phyloP scores from a whole-genome alignment of 2,329 filamentous ascomycete genomes.

The Sporothrix protearum region DNA sequence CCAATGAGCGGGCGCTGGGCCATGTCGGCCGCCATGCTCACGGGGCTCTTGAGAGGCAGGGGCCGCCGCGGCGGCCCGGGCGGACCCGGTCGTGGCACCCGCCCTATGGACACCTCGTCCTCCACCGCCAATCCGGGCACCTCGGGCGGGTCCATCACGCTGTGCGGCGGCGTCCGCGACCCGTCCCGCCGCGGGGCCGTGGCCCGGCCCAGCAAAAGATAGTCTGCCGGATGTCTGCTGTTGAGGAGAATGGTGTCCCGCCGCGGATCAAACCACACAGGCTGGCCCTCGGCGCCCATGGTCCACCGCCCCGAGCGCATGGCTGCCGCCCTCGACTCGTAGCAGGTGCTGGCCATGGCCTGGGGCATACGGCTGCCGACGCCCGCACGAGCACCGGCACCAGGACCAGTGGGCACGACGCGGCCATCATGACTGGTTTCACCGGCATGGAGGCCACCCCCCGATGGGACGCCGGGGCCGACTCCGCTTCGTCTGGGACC shows the following conservation, averaged over 20 bases:
- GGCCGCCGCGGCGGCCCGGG: too few relatives aligned
- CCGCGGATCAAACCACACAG: constrained; percentile 19
- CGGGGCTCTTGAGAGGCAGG: not conserved
- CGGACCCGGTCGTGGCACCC: not conserved
- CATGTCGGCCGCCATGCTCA: not conserved
- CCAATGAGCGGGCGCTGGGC: not conserved
- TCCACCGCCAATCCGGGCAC: too few relatives aligned
- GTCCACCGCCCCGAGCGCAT: constrained; percentile 16
- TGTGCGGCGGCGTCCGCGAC: not conserved
- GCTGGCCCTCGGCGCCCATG: constrained; percentile 6
- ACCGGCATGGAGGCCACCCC: too few relatives aligned
- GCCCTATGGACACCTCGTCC: not conserved
- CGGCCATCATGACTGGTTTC: not conserved
- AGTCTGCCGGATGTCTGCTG: constrained; percentile 7
- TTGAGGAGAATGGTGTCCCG: constrained; percentile 24
- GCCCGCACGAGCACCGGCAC: too few relatives aligned
- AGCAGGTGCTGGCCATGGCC: constrained; percentile 14
- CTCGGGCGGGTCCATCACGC: too few relatives aligned
- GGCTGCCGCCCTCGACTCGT: constrained; percentile 6
- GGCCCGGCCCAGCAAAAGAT: not conserved
- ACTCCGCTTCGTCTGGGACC: not conserved
- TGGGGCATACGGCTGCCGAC: constrained; percentile 11
- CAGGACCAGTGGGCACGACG: not conserved
- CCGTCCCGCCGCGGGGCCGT: not conserved
- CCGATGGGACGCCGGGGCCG: not conserved